Evolutionary conservation across 768 basidiomycete species (phyloP).

Genomic region (Sarcodon sp.): DNA sequence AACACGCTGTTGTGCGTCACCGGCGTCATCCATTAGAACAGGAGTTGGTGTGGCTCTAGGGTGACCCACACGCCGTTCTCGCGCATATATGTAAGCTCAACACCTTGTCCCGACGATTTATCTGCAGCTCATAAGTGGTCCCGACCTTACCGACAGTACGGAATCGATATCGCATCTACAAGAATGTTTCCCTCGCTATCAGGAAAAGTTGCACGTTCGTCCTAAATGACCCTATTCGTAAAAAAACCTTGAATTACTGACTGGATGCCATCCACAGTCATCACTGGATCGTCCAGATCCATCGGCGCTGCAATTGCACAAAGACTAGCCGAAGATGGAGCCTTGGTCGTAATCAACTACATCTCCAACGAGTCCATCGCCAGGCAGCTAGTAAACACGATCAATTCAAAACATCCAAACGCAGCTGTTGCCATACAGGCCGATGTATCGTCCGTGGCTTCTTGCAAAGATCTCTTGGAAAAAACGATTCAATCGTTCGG

Average conservation of each 20-base stretch:
- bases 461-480: conserved; percentile 32
- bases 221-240: background rate
- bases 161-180: too few relatives aligned
- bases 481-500: conserved; percentile 36
- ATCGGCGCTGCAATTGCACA: conserved; percentile 46
- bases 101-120: too few relatives aligned
- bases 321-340: conserved; percentile 41
- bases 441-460: conserved; percentile 35
- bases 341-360: conserved; percentile 47
- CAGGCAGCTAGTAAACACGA: conserved; percentile 30
- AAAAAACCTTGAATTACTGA: background rate
- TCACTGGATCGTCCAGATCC: conserved; percentile 48
- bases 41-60: too few relatives aligned
- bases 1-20: too few relatives aligned
- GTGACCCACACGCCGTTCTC: too few relatives aligned
- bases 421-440: conserved; percentile 38
- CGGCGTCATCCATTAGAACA: too few relatives aligned
- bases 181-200: conserved; percentile 7
- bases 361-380: conserved; percentile 27
- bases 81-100: too few relatives aligned
- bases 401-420: conserved; percentile 27
- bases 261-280: conserved; percentile 29
- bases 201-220: conserved; percentile 13
- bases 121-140: too few relatives aligned
- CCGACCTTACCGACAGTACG: too few relatives aligned